Percentiles rank a stretch among this genome's conserved stretches.
phyloP scores from a whole-genome alignment of 2,329 filamentous ascomycete genomes.

The Aspergillus alliaceus region DNA sequence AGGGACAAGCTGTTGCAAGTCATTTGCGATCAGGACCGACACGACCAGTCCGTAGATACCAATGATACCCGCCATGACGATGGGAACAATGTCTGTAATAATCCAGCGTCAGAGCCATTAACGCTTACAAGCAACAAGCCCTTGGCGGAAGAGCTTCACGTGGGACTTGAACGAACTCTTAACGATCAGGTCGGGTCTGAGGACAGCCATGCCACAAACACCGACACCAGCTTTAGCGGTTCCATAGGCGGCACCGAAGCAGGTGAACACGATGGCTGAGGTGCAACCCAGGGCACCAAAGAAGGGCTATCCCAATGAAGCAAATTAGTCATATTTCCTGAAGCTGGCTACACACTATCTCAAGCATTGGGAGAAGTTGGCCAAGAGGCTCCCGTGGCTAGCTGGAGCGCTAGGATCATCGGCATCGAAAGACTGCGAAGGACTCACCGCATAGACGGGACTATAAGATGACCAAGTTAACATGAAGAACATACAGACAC shows the following conservation, averaged over 20 bases:
- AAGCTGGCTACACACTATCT: slow-evolving; percentile 7
- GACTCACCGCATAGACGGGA: slow-evolving; percentile 98
- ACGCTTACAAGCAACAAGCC: neutral
- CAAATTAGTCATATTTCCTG: neutral
- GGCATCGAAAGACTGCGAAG: slow-evolving; percentile 8
- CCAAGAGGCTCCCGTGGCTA: slow-evolving; percentile 13
- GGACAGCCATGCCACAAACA: slow-evolving; percentile 97
- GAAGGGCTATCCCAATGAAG: slow-evolving; percentile 64
- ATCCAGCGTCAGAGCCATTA: slow-evolving; percentile 13
- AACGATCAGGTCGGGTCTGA: slow-evolving; percentile 96
- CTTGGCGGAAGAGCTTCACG: neutral
- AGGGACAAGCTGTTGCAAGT: slow-evolving; percentile 68
- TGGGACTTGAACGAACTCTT: slow-evolving; percentile 76
- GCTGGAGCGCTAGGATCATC: slow-evolving; percentile 15
- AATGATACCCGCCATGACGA: slow-evolving; percentile 99
- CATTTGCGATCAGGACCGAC: slow-evolving; percentile 81
- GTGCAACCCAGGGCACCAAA: slow-evolving; percentile 98
- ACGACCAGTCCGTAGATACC: slow-evolving; percentile 96
- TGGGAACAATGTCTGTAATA: slow-evolving; percentile 86
- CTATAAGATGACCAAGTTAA: slow-evolving; percentile 52
- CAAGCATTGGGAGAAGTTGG: slow-evolving; percentile 10
- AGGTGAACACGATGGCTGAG: slow-evolving; percentile 93
- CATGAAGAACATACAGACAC: slow-evolving; percentile 3
- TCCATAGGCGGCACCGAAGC: slow-evolving; percentile 94
- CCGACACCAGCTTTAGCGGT: slow-evolving; percentile 99